Conservation (phyloP, 345 rosid species). For the Abelmoschus esculentus region DNA sequence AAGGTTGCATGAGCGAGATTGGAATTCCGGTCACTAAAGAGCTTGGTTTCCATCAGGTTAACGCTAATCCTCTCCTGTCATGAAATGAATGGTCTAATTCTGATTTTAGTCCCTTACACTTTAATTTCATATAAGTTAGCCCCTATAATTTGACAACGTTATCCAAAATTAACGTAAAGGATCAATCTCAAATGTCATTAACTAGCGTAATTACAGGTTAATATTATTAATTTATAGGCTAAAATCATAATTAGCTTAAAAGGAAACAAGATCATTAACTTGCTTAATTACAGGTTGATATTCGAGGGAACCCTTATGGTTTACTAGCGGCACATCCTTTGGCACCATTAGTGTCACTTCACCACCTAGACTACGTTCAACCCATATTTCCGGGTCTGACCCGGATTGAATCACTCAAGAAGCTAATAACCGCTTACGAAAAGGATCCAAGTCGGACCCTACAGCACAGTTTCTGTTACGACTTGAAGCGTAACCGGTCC, state of each 20-base stretch:
- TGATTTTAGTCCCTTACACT: too few species aligned
- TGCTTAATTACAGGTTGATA: slow-evolving; percentile 42
- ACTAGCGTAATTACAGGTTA: too few species aligned
- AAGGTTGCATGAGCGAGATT: slow-evolving; percentile 71
- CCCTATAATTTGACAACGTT: too few species aligned
- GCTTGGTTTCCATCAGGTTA: slow-evolving; percentile 87
- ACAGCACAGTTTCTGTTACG: slow-evolving; percentile 75
- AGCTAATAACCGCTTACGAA: slow-evolving; percentile 36
- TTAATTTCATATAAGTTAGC: too few species aligned
- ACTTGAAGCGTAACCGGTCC: slow-evolving; percentile 52
- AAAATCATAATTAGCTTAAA: neutral
- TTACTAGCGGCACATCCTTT: slow-evolving; percentile 81
- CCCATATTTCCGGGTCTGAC: slow-evolving; percentile 46
- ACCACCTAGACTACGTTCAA: slow-evolving; percentile 68
- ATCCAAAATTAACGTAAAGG: too few species aligned
- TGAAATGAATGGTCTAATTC: too few species aligned
- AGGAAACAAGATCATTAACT: neutral
- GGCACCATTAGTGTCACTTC: slow-evolving; percentile 73
- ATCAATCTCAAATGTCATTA: too few species aligned
- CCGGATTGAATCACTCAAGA: slow-evolving; percentile 44
- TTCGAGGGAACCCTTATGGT: slow-evolving; percentile 73
- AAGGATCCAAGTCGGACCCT: slow-evolving; percentile 61
- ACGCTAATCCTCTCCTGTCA: too few species aligned
- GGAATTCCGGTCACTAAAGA: slow-evolving; percentile 77
- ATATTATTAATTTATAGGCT: neutral